Evolutionary conservation across 2,329 filamentous ascomycete genomes (phyloP).

Genomic region (Trichoderma citrinoviride): DNA sequence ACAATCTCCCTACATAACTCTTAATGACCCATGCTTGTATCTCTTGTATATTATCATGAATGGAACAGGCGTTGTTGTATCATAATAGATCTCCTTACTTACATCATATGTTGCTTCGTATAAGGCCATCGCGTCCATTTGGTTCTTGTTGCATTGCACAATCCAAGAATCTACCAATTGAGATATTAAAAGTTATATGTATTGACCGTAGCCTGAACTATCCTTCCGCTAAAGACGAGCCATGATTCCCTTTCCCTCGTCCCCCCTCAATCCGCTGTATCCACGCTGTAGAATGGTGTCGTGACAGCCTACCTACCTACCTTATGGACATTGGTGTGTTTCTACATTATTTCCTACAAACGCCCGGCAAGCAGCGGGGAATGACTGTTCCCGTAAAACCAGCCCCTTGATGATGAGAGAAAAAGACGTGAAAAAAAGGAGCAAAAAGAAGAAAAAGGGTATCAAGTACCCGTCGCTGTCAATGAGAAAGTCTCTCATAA

Average conservation of each 20-base stretch:
- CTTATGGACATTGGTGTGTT: background rate
- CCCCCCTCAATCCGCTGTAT: background rate
- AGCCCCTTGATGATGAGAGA: too few species aligned
- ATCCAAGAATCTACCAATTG: background rate
- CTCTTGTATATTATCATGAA: conserved; percentile 28
- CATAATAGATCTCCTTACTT: conserved; percentile 5
- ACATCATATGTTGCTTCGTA: background rate
- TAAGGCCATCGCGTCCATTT: too few species aligned
- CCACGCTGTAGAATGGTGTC: background rate
- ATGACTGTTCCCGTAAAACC: background rate
- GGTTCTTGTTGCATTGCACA: too few species aligned
- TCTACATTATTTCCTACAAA: conserved; percentile 9
- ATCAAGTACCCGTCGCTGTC: background rate
- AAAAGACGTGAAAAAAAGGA: background rate
- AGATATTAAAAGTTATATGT: background rate
- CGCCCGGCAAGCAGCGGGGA: conserved; percentile 1
- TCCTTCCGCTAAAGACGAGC: background rate
- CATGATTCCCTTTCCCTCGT: background rate
- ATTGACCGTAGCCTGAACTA: background rate
- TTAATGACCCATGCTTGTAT: conserved; percentile 27
- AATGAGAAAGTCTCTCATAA: too few species aligned
- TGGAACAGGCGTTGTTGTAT: conserved; percentile 17
- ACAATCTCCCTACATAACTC: conserved; percentile 20
- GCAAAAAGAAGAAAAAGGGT: background rate
- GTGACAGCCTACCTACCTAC: background rate